Conservation (phyloP, 2,329 filamentous ascomycete species). For the Didymella segeticola region DNA sequence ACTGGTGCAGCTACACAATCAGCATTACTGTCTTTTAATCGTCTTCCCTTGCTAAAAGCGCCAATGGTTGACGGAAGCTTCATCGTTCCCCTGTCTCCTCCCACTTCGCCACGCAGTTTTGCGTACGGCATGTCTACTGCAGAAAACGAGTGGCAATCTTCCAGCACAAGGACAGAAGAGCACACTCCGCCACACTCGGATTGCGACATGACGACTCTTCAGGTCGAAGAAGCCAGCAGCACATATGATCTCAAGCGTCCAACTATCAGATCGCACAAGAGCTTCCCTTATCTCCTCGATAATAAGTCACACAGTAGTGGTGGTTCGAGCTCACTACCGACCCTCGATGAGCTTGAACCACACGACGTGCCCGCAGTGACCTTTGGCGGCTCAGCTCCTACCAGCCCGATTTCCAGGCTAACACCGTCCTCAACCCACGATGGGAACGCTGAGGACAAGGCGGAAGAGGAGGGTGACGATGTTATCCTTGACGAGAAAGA, state of each 20-base stretch:
- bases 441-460: slow-evolving; percentile 42
- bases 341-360: slow-evolving; percentile 46
- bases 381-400: slow-evolving; percentile 54
- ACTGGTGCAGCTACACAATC: slow-evolving; percentile 29
- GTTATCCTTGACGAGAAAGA: slow-evolving; percentile 50
- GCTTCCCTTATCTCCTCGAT: slow-evolving; percentile 52
- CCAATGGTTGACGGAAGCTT: slow-evolving; percentile 55
- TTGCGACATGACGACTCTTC: slow-evolving; percentile 49
- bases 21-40: slow-evolving; percentile 27
- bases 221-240: slow-evolving; percentile 45
- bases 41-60: slow-evolving; percentile 34
- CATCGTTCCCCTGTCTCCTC: slow-evolving; percentile 57
- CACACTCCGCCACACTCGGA: slow-evolving; percentile 44
- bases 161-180: slow-evolving; percentile 32
- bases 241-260: slow-evolving; percentile 48
- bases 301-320: slow-evolving; percentile 41
- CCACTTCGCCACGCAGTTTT: slow-evolving; percentile 60
- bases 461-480: slow-evolving; percentile 49
- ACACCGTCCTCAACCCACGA: slow-evolving; percentile 54
- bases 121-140: slow-evolving; percentile 52
- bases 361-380: slow-evolving; percentile 45
- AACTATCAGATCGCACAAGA: slow-evolving; percentile 53
- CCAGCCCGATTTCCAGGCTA: slow-evolving; percentile 54
- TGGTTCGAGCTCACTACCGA: slow-evolving; percentile 36
- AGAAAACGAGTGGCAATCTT: slow-evolving; percentile 54